Evolutionary conservation across 352 stramenopile species (phyloP), one percentile per base, ranked within the genome.

Genomic region (Pseudoperonospora humuli): DNA sequence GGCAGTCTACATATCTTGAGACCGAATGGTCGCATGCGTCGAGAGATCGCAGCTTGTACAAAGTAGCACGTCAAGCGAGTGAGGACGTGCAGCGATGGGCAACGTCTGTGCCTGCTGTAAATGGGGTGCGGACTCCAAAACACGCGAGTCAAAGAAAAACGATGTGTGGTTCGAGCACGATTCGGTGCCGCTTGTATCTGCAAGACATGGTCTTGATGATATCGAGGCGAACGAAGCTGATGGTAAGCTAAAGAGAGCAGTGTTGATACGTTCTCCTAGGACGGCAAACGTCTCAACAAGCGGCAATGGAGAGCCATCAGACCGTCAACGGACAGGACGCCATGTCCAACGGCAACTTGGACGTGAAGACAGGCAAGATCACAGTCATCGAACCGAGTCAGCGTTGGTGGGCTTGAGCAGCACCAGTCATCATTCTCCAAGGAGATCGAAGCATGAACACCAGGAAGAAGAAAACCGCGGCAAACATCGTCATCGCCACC

Each of bases 91-190:
- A 29, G 15, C n/a, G n/a, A 66, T 62, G 52, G 57, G 57, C 4
- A 67, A 61, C 9, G 26, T 56, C n/a, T 64, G 54, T 17, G 9
- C 53, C 11, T 67, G 57, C 28, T 67, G 57, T 31, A 45, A 24
- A 23, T 67, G 53, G 53, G 34, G 34, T 25, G 18, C 25, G 14
- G 23, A 42, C 36, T 29, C 37, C 3, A 45, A 39, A 8, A 24
- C 38, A 11, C 24, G 34, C 21, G 56, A 57, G 33, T 7, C 14
- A 5, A 59, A 51, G 15, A 54, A 68, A 1, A 49, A 61, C 3
- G 60, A 70, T 23, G 39, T 43, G 5, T 89, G 70, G 74, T 77
- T 86, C 31, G 69, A 86, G 27, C n/a, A 85, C 14, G 66, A 80
- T 47, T 82, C 64, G 1, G 52, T 78, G 23, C 70, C 77, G 9